phyloP scores from a whole-genome alignment of 495 filamentous ascomycete species.

The Tuber umbilicatum region DNA sequence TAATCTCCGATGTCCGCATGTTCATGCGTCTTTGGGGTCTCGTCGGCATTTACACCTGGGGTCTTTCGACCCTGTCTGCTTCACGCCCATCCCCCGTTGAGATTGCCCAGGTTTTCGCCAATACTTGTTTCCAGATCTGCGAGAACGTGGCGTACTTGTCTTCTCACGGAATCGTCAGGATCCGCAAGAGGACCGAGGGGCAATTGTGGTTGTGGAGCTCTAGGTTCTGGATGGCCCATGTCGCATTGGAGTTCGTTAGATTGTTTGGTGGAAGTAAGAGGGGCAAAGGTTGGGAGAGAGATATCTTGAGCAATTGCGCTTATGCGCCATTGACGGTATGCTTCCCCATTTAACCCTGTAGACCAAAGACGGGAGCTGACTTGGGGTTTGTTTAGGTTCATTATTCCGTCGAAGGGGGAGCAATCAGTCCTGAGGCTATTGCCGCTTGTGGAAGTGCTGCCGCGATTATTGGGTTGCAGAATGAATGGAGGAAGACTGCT shows the following conservation, averaged over 20 bases:
- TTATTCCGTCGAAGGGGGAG: conserved; percentile 69
- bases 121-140: conserved; percentile 64
- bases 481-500: conserved; percentile 54
- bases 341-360: not conserved
- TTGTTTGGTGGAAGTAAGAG: conserved; percentile 49
- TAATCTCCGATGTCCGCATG: conserved; percentile 61
- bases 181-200: conserved; percentile 49
- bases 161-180: conserved; percentile 59
- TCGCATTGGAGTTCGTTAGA: conserved; percentile 65
- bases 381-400: conserved; percentile 51
- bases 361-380: conserved; percentile 9
- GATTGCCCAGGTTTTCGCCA: conserved; percentile 60
- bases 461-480: conserved; percentile 60
- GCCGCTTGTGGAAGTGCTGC: conserved; percentile 61
- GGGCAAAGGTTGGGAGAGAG: conserved; percentile 46
- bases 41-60: conserved; percentile 71
- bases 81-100: conserved; percentile 52
- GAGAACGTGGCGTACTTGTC: conserved; percentile 81
- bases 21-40: conserved; percentile 75
- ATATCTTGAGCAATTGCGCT: conserved; percentile 49
- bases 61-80: conserved; percentile 46
- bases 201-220: conserved; percentile 66
- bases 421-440: conserved; percentile 54
- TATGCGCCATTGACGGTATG: conserved; percentile 52
- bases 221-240: conserved; percentile 71